Evolutionary conservation across 2,329 filamentous ascomycete genomes (phyloP).

Genomic region (Ciborinia camelliae): DNA sequence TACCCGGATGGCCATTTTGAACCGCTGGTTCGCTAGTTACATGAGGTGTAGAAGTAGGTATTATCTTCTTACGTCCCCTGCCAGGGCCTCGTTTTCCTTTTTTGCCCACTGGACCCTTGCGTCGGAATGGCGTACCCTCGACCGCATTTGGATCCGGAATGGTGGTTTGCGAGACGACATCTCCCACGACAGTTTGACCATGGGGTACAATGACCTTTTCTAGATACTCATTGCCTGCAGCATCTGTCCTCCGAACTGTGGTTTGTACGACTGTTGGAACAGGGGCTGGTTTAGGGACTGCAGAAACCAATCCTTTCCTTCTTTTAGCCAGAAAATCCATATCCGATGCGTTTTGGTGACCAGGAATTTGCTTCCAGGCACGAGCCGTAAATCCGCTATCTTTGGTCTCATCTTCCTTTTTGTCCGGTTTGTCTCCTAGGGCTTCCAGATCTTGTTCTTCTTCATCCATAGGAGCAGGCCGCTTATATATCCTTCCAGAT

Average conservation of each 20-base stretch:
- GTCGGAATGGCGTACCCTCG: slow-evolving; percentile 50
- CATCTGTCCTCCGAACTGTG: slow-evolving; percentile 74
- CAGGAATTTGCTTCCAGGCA: slow-evolving; percentile 60
- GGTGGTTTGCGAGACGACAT: slow-evolving; percentile 65
- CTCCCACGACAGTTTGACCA: slow-evolving; percentile 75
- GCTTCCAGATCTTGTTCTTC: slow-evolving; percentile 54
- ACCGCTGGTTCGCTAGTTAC: slow-evolving; percentile 26
- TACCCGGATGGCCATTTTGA: slow-evolving; percentile 16
- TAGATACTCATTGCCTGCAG: slow-evolving; percentile 75
- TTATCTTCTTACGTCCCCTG: slow-evolving; percentile 66
- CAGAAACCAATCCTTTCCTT: slow-evolving; percentile 57
- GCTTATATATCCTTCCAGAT: slow-evolving; percentile 72
- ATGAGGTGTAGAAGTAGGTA: slow-evolving; percentile 25
- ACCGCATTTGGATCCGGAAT: slow-evolving; percentile 58
- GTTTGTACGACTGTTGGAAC: slow-evolving; percentile 67
- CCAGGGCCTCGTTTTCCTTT: slow-evolving; percentile 79
- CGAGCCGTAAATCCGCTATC: slow-evolving; percentile 53
- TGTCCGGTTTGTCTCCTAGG: slow-evolving; percentile 51
- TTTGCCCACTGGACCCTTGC: slow-evolving; percentile 56
- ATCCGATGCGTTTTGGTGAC: slow-evolving; percentile 52
- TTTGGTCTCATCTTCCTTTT: slow-evolving; percentile 53
- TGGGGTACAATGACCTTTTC: slow-evolving; percentile 80
- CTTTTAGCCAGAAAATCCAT: slow-evolving; percentile 59
- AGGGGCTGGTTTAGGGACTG: slow-evolving; percentile 48
- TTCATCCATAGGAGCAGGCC: slow-evolving; percentile 59